Percentiles rank a stretch among this genome's conserved stretches.
Evolutionary conservation across 331 rosid genomes (phyloP).

Genomic region (Malus hybrid): DNA sequence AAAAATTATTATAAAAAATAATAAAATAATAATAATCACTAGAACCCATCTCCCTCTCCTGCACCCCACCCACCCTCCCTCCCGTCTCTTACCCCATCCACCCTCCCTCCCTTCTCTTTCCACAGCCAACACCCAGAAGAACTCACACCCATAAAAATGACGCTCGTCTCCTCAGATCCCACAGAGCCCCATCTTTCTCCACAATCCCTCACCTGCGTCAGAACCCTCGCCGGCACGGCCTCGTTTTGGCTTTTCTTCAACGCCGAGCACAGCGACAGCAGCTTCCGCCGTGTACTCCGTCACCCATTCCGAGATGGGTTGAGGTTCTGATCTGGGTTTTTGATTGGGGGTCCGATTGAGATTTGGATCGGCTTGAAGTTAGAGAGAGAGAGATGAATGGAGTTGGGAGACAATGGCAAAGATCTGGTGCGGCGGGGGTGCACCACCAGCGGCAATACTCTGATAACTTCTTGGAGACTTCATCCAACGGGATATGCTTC

Average conservation of each 20-base stretch:
- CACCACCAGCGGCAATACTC: slow-evolving; percentile 92
- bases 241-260: slow-evolving; percentile 52
- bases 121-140: too few species aligned
- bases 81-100: too few species aligned
- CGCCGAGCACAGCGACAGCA: slow-evolving; percentile 71
- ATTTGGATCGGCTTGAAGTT: slow-evolving; percentile 13
- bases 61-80: too few species aligned
- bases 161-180: too few species aligned
- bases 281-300: slow-evolving; percentile 83
- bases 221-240: slow-evolving; percentile 81
- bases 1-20: too few species aligned
- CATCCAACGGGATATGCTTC: slow-evolving; percentile 83
- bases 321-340: slow-evolving; percentile 21
- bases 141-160: too few species aligned
- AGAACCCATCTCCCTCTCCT: too few species aligned
- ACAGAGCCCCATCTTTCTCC: too few species aligned
- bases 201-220: slow-evolving; percentile 47
- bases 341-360: slow-evolving; percentile 9
- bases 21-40: too few species aligned
- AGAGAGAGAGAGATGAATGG: slow-evolving; percentile 65
- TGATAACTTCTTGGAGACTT: slow-evolving; percentile 69
- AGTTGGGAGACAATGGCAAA: slow-evolving; percentile 71
- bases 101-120: too few species aligned
- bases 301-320: slow-evolving; percentile 39
- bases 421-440: slow-evolving; percentile 76